Conservation (phyloP, 495 filamentous ascomycete species). For the Immersiella caudata region DNA sequence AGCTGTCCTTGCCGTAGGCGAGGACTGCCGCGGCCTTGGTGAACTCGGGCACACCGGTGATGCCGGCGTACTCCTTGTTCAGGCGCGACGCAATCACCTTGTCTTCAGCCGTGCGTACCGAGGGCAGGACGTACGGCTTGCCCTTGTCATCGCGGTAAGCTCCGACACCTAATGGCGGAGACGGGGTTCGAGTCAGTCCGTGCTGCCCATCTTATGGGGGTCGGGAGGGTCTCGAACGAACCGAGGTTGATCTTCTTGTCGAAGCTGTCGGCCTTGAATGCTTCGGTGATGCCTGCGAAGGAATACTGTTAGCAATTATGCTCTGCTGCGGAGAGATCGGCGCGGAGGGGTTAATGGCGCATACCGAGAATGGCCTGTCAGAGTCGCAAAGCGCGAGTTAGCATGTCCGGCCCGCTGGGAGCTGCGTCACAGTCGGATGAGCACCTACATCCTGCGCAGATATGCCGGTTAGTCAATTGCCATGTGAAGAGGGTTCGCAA, state of each 20-base stretch:
- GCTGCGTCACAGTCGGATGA: background rate
- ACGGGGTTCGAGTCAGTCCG: conserved; percentile 30
- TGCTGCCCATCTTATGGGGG: background rate
- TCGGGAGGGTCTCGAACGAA: conserved; percentile 31
- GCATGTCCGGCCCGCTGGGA: conserved; percentile 27
- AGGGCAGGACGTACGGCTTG: conserved; percentile 96
- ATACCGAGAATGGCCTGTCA: conserved; percentile 76
- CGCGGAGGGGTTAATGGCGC: conserved; percentile 24
- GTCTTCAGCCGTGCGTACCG: conserved; percentile 85
- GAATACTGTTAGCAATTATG: conserved; percentile 19
- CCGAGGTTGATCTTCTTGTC: conserved; percentile 96
- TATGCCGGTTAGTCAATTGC: conserved; percentile 36
- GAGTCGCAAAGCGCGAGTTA: conserved; percentile 7
- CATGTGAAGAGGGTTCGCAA: conserved; percentile 15
- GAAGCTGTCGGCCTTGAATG: conserved; percentile 94
- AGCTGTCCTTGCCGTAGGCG: conserved; percentile 81
- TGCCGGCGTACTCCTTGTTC: conserved; percentile 98
- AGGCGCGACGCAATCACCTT: conserved; percentile 73
- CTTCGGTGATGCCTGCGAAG: conserved; percentile 85
- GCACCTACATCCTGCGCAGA: conserved; percentile 61
- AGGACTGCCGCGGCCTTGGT: conserved; percentile 87
- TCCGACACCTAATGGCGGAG: conserved; percentile 61
- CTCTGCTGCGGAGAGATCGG: conserved; percentile 7
- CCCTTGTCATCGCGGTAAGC: conserved; percentile 92
- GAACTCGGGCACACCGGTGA: conserved; percentile 93